Evolutionary conservation across 768 basidiomycete genomes (phyloP), one percentile per base, ranked within the genome.

Genomic region (Neoboletus subvelutipes): DNA sequence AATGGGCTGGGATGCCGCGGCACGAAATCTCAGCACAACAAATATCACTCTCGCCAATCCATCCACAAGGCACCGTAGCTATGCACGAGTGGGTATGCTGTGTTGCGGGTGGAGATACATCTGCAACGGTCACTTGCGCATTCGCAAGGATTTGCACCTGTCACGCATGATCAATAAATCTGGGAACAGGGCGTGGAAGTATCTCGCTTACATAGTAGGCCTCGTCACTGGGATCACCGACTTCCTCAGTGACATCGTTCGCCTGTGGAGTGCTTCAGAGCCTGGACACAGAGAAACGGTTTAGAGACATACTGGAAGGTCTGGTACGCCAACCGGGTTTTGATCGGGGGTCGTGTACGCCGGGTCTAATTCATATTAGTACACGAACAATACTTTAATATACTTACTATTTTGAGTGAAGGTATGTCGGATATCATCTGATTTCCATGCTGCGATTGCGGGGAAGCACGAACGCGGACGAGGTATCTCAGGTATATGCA

Each of bases 11-110:
- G 11, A 61, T 2, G 6, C 7, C 37, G 4, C 4, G 1, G 18
- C 56, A 65, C 4, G 64, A 58, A 1, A 64, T 26, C 1, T 0
- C 0, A 4, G 5, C 7, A 2, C 40, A 9, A 34, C 63, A 64
- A 8, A 17, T 17, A 26, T 24, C 33, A 5, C 8, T 8, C 26
- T n/a, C 3, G 9, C 29, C 3, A 1, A 24, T 5, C 53, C 59
- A 62, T 13, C 0, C 3, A 24, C 63, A 64, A 7, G 1, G 13
- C 15, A 0, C 11, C 1, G 1, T 15, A 8, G 0, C 11, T 4
- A 0, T 17, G 45, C 62, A 60, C 0, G 20, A 43, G 22, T 61
- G 62, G 10, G 13, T 12, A 9, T 9, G 17, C 58, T 47, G n/a
- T 15, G 20, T 11, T 6, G n/a, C 24, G 22, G 33, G 13, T 15